phyloP scores from a whole-genome alignment of 805 yeast species.

The Sugiyamaella smithiae region DNA sequence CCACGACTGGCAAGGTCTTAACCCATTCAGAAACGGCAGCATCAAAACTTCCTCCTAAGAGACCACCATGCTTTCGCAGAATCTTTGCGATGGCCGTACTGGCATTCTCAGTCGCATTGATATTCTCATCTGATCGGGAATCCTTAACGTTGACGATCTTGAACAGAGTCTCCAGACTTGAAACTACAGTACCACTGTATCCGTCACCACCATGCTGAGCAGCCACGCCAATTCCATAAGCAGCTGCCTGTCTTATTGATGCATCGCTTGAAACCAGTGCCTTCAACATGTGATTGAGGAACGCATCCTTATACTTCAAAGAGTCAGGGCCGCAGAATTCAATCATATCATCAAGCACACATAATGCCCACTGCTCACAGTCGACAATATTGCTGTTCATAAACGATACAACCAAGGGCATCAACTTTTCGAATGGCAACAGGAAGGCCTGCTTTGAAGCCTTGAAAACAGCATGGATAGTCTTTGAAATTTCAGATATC shows the following conservation, averaged over 20 bases:
- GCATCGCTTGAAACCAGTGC: slow-evolving; percentile 48
- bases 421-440: slow-evolving; percentile 55
- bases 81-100: slow-evolving; percentile 81
- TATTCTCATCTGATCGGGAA: slow-evolving; percentile 79
- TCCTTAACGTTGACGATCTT: slow-evolving; percentile 73
- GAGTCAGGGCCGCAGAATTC: slow-evolving; percentile 76
- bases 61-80: slow-evolving; percentile 57
- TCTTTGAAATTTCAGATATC: slow-evolving; percentile 78
- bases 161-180: slow-evolving; percentile 71
- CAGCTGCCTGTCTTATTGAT: slow-evolving; percentile 80
- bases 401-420: slow-evolving; percentile 61
- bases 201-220: slow-evolving; percentile 74
- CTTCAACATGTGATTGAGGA: slow-evolving; percentile 62
- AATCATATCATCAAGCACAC: slow-evolving; percentile 74
- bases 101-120: slow-evolving; percentile 84
- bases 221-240: slow-evolving; percentile 78
- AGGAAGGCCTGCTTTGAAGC: slow-evolving; percentile 56
- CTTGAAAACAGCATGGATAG: slow-evolving; percentile 67
- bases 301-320: slow-evolving; percentile 58
- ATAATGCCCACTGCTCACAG: slow-evolving; percentile 71
- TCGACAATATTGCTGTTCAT: slow-evolving; percentile 66
- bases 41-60: slow-evolving; percentile 54
- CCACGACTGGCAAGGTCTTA: slow-evolving; percentile 71
- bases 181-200: slow-evolving; percentile 61
- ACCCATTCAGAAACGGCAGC: slow-evolving; percentile 74